Base-by-base conservation (phyloP, 2,329 filamentous ascomycete genomes). In the Thermothelomyces thermophilus region DNA sequence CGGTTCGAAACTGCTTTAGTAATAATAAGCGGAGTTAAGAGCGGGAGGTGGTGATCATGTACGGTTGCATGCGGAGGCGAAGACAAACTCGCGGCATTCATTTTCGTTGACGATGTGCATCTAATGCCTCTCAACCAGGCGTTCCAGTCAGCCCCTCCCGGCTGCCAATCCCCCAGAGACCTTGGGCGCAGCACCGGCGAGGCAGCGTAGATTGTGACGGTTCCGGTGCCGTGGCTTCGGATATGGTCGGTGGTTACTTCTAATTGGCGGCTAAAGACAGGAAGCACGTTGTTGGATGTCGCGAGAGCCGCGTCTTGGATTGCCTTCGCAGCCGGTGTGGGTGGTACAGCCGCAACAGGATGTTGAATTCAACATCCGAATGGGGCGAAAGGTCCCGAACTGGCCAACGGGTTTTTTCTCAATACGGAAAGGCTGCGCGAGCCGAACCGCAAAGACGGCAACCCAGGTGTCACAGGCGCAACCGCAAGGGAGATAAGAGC, bases 301-400 rank as follows among this genome's bases (percentile, higher is more conserved):
- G 34, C 13, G 24, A 3, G 8, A 14, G 40, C 3, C 20, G 13
- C 2, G 41, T 20, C 30, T 22, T 19, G 28, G 22, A 20, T 20
- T n/a, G n/a, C 26, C 35, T 30, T 45, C 41, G 41, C 28, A 28
- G 41, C 19, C 41, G 48, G 36, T 44, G 48, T 40, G 46, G 41
- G 48, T 45, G 48, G 46, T 35, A 50, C 41, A 45, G 9, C 26
- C 41, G n/a, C 13, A 16, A 35, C 34, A 39, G 20, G 47, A 34
- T 26, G 26, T n/a, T 26, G 41, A 41, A n/a, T n/a, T 42, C 41
- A 42, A 17, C 24, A 43, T 14, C 17, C 46, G 39, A 49, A 33
- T 33, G 43, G 11, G 34, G 22, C 24, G 43, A 20, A 46, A 3
- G 24, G 34, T 5, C 33, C 34, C 43, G 34, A 39, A 16, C 13